Evolutionary conservation across 257 asterid genomes (phyloP).

Genomic region (Solanum lycopersicoides): DNA sequence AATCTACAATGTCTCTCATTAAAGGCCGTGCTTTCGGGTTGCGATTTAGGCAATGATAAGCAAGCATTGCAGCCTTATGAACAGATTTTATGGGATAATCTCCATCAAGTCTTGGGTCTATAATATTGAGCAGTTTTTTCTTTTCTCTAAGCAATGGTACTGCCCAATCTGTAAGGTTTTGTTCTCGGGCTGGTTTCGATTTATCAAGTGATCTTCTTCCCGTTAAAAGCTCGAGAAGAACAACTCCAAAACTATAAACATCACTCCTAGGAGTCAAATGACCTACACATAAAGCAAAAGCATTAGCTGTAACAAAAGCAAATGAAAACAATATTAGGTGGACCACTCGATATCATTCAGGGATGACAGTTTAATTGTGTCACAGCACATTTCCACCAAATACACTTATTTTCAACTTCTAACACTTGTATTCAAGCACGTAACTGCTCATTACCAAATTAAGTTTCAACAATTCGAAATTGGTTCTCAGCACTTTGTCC

Average conservation of each 20-base stretch:
- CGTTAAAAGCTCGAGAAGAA: slow-evolving; percentile 75
- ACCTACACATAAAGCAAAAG: slow-evolving; percentile 21
- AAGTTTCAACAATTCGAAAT: not conserved
- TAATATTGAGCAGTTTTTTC: slow-evolving; percentile 61
- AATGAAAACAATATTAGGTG: not conserved
- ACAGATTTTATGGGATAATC: slow-evolving; percentile 69
- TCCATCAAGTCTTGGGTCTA: slow-evolving; percentile 72
- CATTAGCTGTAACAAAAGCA: not conserved
- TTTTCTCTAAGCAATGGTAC: slow-evolving; percentile 66
- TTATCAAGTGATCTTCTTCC: slow-evolving; percentile 79
- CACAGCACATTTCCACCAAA: not conserved
- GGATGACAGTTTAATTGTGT: not conserved
- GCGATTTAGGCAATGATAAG: slow-evolving; percentile 74
- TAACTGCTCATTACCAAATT: not conserved
- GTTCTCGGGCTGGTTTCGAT: slow-evolving; percentile 65
- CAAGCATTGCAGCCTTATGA: slow-evolving; percentile 83
- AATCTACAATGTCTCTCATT: slow-evolving; percentile 84
- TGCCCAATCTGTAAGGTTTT: slow-evolving; percentile 94
- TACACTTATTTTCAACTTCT: not conserved
- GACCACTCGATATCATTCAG: not conserved
- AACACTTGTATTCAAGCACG: not conserved
- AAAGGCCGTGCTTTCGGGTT: slow-evolving; percentile 89
- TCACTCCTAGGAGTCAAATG: slow-evolving; percentile 82
- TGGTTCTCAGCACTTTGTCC: not conserved
- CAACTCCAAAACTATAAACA: slow-evolving; percentile 86